Evolutionary conservation across 441 rosid species (phyloP), one percentile per base, ranked within the genome.

Genomic region (Populus hybrid): DNA sequence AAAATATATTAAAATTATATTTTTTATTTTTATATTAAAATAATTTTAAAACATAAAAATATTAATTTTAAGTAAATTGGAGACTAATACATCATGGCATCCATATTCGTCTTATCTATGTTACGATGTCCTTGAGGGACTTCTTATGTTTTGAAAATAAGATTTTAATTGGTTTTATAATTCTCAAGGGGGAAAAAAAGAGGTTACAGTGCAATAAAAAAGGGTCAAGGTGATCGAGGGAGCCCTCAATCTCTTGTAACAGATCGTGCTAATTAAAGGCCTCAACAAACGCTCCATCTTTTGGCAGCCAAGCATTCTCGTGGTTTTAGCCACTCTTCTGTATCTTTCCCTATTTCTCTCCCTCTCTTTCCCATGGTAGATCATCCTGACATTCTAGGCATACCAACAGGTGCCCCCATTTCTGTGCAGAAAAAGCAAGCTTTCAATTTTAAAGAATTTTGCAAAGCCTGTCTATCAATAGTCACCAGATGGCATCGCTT

Each of bases 311-410:
- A 26, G 76, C 75, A 82, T 73, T 82, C 65, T 77, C 24, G 75
- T 69, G 75, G 69, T 63, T 40, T 0, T 50, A 50, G 57, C 21
- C 36, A 66, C 32, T 67, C 21, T 57, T 8, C 12, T 50, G 14
- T 64, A 21, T 50, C 18, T 67, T 50, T 20, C 67, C 28, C 21
- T n/a, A 28, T 21, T 23, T 65, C n/a, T 24, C 74, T 34, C 57
- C 16, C 54, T 28, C 70, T 69, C 68, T 74, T 72, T 69, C 80
- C 77, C 72, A 84, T 84, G 88, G 91, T 82, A 28, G 77, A 76
- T 70, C 57, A 50, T 50, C 20, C 57, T 50, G 57, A 50, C 57
- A 5, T 50, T 14, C 57, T 1, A 50, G 57, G 57, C 57, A 50
- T 50, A 50, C 80, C 66, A 69, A 72, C 81, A 81, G 75, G 67